Base-by-base conservation (phyloP, 1,284 basidiomycete species). In the Psilocybe mexicana region DNA sequence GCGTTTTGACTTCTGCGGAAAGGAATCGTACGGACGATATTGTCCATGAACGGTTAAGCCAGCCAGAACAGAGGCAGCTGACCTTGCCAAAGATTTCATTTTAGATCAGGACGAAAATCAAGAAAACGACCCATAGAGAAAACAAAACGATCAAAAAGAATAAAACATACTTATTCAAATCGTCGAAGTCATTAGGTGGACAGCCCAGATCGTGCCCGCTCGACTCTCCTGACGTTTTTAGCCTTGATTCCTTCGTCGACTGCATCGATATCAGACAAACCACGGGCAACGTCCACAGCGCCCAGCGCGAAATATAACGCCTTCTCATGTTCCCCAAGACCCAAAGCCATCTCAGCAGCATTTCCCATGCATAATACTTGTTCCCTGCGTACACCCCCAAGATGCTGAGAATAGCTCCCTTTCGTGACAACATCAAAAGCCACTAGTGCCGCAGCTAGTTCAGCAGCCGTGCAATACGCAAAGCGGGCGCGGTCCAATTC, bases 321-420 rank as follows among this genome's bases (percentile, higher is more conserved):
- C 26, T 59, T 52, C 11, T 64, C 54, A 49, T 63, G 68, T 5
- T 63, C 49, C 24, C 52, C 48, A 25, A 54, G 38, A 1, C 64
- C 55, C 11, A 69, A 52, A 2, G 70, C 69, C 73, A 74, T 73
- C 61, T 73, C 70, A 1, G 71, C 67, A 18, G 71, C 73, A 55
- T 74, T 72, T 1, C 71, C 69, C 18, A 74, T 8, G 38, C 38
- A 40, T 12, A 40, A 12, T 12, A 40, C 72, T 7, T 70, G 54
- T 51, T 74, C 71, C 52, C 64, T 67, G 43, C 62, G 47, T 18
- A 61, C 63, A 11, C 68, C 71, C 2, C 40, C 6, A 8, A 70
- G 42, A 11, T 63, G 43, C 4, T 54, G 45, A 7, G 52, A 36
- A 46, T 67, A 72, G 26, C 57, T 54, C 7, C 68, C 69, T 25